phyloP scores from a whole-genome alignment of 371 early-diverging fungal species.

The Actinomucor elegans region DNA sequence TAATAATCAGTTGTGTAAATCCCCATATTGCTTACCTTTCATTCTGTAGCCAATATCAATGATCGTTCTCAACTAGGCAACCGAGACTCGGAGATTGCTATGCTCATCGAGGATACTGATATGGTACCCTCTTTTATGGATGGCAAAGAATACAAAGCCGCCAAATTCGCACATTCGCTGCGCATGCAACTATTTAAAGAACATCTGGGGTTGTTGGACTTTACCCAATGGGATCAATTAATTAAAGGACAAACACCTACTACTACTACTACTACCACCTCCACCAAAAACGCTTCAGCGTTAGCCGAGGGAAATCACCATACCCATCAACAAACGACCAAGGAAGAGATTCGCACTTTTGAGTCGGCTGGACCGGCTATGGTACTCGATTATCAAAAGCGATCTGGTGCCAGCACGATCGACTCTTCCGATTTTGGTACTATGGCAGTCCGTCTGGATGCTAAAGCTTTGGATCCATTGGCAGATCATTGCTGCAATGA shows the following conservation, averaged over 20 bases:
- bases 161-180: constrained; percentile 72
- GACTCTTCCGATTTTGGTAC: not conserved
- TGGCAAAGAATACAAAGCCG: constrained; percentile 71
- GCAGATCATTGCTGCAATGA: constrained; percentile 58
- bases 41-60: constrained; percentile 42
- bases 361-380: constrained; percentile 23
- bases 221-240: constrained; percentile 26
- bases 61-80: constrained; percentile 88
- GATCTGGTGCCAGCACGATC: constrained; percentile 16
- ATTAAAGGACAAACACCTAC: not conserved
- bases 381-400: constrained; percentile 25
- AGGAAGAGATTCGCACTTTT: constrained; percentile 22
- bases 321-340: constrained; percentile 5
- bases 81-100: constrained; percentile 90
- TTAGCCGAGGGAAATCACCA: too few relatives aligned
- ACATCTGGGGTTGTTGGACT: constrained; percentile 73
- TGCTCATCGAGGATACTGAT: constrained; percentile 81
- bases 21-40: not conserved
- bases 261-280: not conserved
- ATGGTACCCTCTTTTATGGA: constrained; percentile 71
- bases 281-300: too few relatives aligned
- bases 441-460: not conserved
- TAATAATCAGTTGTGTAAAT: too few relatives aligned
- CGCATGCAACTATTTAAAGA: constrained; percentile 82
- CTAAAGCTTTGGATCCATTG: constrained; percentile 69